Conservation (phyloP, 2,329 filamentous ascomycete genomes). For the Aspergillus viridinutans region DNA sequence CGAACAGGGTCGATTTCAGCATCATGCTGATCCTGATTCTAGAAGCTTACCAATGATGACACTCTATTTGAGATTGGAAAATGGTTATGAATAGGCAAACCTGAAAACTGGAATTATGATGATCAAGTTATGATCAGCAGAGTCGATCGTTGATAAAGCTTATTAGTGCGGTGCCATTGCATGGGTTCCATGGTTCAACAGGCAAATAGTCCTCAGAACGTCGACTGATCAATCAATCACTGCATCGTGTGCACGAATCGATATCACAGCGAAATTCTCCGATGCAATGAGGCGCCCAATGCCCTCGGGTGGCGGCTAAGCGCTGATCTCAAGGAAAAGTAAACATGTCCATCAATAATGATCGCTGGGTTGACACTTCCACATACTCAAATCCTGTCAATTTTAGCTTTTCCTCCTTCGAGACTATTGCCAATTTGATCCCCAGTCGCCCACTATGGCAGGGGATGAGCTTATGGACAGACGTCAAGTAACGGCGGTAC, state of each 20-base stretch:
- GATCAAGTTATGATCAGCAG: constrained; percentile 10
- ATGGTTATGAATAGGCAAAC: background rate
- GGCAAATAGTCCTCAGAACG: background rate
- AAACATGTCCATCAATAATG: background rate
- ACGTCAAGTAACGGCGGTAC: background rate
- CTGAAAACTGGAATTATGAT: background rate
- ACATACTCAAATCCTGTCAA: background rate
- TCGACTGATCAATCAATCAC: constrained; percentile 9
- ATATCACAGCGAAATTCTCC: background rate
- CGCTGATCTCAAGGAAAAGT: background rate
- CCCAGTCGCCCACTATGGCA: background rate
- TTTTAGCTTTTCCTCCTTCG: background rate
- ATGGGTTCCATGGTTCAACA: constrained; percentile 5
- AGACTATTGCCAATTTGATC: background rate
- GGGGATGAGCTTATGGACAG: background rate
- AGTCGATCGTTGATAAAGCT: constrained; percentile 11
- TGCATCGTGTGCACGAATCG: background rate
- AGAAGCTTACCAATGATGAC: background rate
- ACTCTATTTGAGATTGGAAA: background rate
- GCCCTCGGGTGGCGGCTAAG: background rate
- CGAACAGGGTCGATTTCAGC: background rate
- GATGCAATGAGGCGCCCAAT: background rate
- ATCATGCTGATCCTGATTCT: background rate
- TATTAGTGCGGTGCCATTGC: constrained; percentile 10
- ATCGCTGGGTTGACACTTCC: background rate